Evolutionary conservation across 129 eudicot species (phyloP), one percentile per base, ranked within the genome.

Genomic region (Apium graveolens): DNA sequence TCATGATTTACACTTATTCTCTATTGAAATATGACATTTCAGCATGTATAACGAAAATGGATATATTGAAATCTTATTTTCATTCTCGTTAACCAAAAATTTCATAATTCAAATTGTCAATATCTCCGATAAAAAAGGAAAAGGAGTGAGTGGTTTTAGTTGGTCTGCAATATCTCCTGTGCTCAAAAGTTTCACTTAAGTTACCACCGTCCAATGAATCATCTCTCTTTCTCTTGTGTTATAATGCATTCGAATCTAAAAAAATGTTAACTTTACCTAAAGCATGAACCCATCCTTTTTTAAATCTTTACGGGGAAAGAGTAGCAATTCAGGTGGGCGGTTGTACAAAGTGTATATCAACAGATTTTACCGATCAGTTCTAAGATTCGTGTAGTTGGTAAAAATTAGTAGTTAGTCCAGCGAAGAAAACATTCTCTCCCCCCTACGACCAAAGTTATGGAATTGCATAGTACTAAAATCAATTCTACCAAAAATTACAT

Each of bases 281-380:
- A 72, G 51, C 75, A 70, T 21, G 37, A 72, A 44, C 21, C 34
- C 76, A 72, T 41, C 51, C 76, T 70, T 38, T 70, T 39, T 41
- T 0, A 41, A 4, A 3, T 72, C 76, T 41, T 37, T 21, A 41
- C 32, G 24, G 32, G 46, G 0, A 41, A 8, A 72, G 46, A 72
- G n/a, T 41, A 41, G 24, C 31, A 41, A 21, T 42, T 51, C 42
- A 72, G 34, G 34, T 72, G 51, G 76, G 76, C 76, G 29, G 76
- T 12, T 11, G 7, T 37, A 14, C 32, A 21, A 10, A 41, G 49
- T 21, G 27, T 21, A 41, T 20, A 41, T n/a, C 37, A 38, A 29
- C 11, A 71, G 32, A 71, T 20, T 71, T 41, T 41, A 39, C 49
- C 10, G 17, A 9, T 8, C n/a, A 13, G 29, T 70, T 31, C 0